phyloP scores from a whole-genome alignment of 352 stramenopile species.

The Albugo laibachii region DNA sequence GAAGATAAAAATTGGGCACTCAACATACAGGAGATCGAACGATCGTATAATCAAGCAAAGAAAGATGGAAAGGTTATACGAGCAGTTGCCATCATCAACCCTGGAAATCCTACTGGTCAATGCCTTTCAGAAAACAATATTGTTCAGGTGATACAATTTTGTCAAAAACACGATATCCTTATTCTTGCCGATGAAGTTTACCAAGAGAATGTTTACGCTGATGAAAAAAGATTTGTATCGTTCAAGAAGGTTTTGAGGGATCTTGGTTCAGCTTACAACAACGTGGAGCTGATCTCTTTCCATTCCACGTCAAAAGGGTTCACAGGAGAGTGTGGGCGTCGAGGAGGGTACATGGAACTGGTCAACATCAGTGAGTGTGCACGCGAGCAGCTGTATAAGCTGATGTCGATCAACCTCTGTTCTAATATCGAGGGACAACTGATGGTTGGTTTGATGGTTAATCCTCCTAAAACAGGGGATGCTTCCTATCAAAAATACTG shows the following conservation, averaged over 20 bases:
- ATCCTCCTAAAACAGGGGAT: conserved; percentile 81
- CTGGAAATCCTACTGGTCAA: conserved; percentile 95
- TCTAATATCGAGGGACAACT: conserved; percentile 94
- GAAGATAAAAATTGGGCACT: conserved; percentile 88
- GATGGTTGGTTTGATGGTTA: conserved; percentile 96
- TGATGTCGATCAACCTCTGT: conserved; percentile 94
- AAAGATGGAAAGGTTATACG: conserved; percentile 82
- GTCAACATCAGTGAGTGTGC: conserved; percentile 84
- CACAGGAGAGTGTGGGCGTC: conserved; percentile 94
- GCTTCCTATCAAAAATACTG: conserved; percentile 80
- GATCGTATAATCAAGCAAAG: conserved; percentile 76
- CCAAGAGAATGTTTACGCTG: conserved; percentile 97
- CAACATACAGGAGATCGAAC: conserved; percentile 76
- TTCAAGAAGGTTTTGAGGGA: conserved; percentile 89
- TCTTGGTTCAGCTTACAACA: conserved; percentile 55
- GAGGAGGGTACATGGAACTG: conserved; percentile 94
- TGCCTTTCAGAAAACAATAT: conserved; percentile 79
- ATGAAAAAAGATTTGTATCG: conserved; percentile 84
- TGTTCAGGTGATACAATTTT: conserved; percentile 91
- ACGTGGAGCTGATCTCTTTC: conserved; percentile 96
- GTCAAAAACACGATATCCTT: conserved; percentile 85
- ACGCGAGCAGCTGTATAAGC: conserved; percentile 97
- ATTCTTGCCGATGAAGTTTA: conserved; percentile 98
- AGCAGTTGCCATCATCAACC: conserved; percentile 98
- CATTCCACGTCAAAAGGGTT: conserved; percentile 98